Conservation (phyloP, 2,329 filamentous ascomycete genomes). For the Colletotrichum horii region DNA sequence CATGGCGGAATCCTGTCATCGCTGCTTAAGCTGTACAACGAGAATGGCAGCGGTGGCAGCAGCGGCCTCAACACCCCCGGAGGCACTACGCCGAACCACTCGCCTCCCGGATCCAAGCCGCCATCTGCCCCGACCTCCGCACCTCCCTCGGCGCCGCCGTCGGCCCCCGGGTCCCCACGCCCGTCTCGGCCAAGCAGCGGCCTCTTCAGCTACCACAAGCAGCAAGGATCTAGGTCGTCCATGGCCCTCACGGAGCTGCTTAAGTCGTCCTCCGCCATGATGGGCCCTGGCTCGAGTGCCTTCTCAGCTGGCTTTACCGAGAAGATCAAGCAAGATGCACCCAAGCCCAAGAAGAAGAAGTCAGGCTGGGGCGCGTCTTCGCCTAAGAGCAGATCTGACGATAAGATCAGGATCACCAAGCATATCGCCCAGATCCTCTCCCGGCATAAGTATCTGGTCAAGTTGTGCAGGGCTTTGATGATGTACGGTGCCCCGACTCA, state of each 20-base stretch:
- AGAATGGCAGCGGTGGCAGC: conserved; percentile 38
- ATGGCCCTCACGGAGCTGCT: conserved; percentile 56
- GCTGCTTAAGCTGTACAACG: conserved; percentile 72
- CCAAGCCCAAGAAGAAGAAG: conserved; percentile 36
- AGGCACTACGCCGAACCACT: conserved; percentile 42
- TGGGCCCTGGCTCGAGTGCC: conserved; percentile 49
- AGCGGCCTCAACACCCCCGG: conserved; percentile 48
- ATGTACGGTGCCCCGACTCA: conserved; percentile 89
- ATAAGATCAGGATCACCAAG: conserved; percentile 52
- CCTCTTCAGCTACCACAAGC: conserved; percentile 46
- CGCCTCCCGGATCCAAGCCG: conserved; percentile 45
- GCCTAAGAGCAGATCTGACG: conserved; percentile 21
- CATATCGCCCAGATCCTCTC: conserved; percentile 74
- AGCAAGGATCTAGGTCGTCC: conserved; percentile 46
- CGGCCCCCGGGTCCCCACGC: conserved; percentile 30
- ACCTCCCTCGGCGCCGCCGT: conserved; percentile 6
- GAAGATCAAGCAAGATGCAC: conserved; percentile 45
- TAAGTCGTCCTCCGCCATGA: conserved; percentile 59
- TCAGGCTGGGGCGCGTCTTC: conserved; percentile 17
- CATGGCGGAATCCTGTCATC: conserved; percentile 76
- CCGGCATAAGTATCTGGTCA: conserved; percentile 82
- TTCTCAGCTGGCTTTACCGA: conserved; percentile 50
- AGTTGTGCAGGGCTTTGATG: conserved; percentile 87
- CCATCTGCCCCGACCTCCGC: conserved; percentile 44
- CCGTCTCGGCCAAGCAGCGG: conserved; percentile 41